Base-by-base conservation (phyloP, 805 yeast species). In the Ogataea zsoltii region DNA sequence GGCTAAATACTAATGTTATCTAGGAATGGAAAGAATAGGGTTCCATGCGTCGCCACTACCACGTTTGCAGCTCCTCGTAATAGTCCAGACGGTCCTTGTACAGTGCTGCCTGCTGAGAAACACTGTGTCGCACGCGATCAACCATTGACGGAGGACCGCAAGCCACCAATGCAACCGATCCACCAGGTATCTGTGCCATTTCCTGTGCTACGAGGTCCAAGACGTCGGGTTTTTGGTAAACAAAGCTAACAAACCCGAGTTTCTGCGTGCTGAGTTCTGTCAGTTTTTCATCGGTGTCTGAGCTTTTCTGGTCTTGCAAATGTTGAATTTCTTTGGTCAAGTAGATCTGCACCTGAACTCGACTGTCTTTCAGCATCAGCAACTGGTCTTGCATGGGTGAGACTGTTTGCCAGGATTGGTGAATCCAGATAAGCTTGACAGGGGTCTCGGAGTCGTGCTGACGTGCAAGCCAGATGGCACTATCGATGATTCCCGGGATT, bases 51-150 rank as follows among this genome's bases (percentile, higher is more conserved):
- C 36, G 7, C 26, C 17, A 3, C 56, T 58, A 82, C 95, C 96
- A 87, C 12, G 76, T 71, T 66, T 85, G 89, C 39, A 84, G 73
- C 58, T 85, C 91, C 60, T 88, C 96, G 58, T 72, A 82, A 56
- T 82, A 82, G 49, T 84, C 91, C 15, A 86, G 76, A 35, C 86
- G 72, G 39, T 74, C 68, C 13, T 71, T 61, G 42, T 67, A 64
- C 23, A 63, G 50, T 28, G 69, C 64, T 41, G 80, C 60, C 45
- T 74, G 60, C 33, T 67, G 51, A 0, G 75, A 69, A 3, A 82
- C 75, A 3, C 74, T 60, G 32, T 67, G 58, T 57, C 92, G 72
- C 16, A 81, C 53, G 2, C 67, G 72, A 56, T 83, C 90, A 36
- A 65, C 71, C 66, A 76, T 65, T 10, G 57, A 44, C 16, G 69